Evolutionary conservation across 805 yeast species (phyloP).

Genomic region (Yarrowia yakushimensis): DNA sequence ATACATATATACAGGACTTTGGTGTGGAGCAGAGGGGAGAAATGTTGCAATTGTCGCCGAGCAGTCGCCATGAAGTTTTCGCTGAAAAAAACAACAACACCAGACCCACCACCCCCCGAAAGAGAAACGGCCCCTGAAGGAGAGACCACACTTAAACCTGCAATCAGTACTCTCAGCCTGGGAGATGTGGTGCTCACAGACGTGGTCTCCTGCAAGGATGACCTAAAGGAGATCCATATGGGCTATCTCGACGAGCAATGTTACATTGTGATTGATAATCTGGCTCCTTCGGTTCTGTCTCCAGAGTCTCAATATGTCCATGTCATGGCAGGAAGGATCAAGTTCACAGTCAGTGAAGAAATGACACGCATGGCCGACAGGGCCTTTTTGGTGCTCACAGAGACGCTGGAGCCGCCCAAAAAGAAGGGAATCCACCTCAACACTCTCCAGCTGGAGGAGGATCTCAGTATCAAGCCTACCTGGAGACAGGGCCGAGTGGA

Average conservation of each 20-base stretch:
- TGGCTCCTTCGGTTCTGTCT: neutral
- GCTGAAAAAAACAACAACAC: neutral
- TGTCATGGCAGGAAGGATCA: neutral
- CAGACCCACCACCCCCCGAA: neutral
- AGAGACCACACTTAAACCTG: neutral
- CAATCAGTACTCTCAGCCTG: neutral
- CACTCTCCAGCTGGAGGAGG: neutral
- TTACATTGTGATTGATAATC: neutral
- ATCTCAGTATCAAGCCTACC: slow-evolving; percentile 5
- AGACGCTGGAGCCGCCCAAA: slow-evolving; percentile 2
- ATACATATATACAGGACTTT: neutral
- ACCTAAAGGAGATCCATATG: neutral
- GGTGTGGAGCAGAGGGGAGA: neutral
- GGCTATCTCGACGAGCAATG: slow-evolving; percentile 8
- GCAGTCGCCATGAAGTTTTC: neutral
- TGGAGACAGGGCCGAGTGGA: neutral
- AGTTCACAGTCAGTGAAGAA: neutral
- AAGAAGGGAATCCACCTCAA: neutral
- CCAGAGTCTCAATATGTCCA: neutral
- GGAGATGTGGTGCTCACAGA: neutral
- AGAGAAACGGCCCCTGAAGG: neutral
- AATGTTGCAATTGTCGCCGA: neutral
- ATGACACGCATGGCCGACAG: neutral
- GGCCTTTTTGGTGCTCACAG: neutral
- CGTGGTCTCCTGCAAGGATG: slow-evolving; percentile 4